A percentile compares a stretch with the other conserved stretches of the same genome.
Evolutionary conservation across 1,284 basidiomycete species (phyloP).

Genomic region (Puccinia horiana): DNA sequence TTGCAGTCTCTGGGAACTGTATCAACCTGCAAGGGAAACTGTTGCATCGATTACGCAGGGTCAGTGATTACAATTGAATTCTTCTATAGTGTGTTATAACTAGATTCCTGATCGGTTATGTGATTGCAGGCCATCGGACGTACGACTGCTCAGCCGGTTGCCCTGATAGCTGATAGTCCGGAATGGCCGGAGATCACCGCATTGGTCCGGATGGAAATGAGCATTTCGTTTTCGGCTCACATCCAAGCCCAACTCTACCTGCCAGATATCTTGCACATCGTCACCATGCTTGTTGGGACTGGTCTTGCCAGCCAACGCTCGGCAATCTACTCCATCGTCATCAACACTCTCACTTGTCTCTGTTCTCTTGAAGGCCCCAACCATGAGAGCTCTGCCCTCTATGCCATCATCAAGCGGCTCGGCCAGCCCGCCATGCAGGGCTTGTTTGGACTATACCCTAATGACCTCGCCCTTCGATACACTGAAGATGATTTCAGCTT

Average conservation of each 20-base stretch:
- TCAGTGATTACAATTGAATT: constrained; percentile 55
- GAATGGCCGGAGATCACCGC: constrained; percentile 83
- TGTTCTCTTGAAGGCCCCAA: constrained; percentile 63
- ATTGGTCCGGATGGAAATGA: constrained; percentile 71
- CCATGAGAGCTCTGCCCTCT: constrained; percentile 63
- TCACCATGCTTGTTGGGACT: constrained; percentile 72
- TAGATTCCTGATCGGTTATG: constrained; percentile 30
- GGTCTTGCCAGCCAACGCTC: constrained; percentile 74
- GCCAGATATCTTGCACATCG: constrained; percentile 76
- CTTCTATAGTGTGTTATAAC: constrained; percentile 7
- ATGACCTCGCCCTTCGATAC: constrained; percentile 55
- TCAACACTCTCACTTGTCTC: constrained; percentile 77
- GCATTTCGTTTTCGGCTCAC: constrained; percentile 71
- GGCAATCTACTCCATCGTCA: constrained; percentile 75
- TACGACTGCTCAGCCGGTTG: constrained; percentile 68
- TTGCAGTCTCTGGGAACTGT: constrained; percentile 72
- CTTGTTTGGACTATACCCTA: constrained; percentile 71
- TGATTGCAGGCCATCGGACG: constrained; percentile 68
- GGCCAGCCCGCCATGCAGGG: constrained; percentile 66
- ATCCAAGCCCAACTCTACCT: constrained; percentile 70
- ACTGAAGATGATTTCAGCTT: constrained; percentile 60
- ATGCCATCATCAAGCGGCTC: constrained; percentile 67
- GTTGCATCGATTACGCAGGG: constrained; percentile 75
- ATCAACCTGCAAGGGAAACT: constrained; percentile 76
- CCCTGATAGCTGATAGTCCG: constrained; percentile 69